phyloP scores from a whole-genome alignment of 768 basidiomycete species.

The Serendipita indica region DNA sequence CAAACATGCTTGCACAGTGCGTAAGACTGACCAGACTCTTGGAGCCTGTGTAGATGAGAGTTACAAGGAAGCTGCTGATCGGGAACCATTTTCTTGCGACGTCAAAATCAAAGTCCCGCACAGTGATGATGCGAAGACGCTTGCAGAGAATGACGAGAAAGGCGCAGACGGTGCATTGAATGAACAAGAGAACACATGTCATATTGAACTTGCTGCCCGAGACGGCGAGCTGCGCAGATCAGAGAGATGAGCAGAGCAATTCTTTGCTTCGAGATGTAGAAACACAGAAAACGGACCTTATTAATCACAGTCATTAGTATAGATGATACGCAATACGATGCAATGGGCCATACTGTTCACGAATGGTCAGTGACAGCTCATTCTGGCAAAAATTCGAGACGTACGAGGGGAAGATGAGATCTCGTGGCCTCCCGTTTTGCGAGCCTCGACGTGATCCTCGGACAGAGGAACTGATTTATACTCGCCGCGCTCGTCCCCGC shows the following conservation, averaged over 20 bases:
- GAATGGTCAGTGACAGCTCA: not conserved
- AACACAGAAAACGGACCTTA: constrained; percentile 42
- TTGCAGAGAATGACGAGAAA: constrained; percentile 61
- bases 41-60: constrained; percentile 94
- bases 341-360: constrained; percentile 53
- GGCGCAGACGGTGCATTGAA: constrained; percentile 82
- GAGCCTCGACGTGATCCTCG: not conserved
- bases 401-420: not conserved
- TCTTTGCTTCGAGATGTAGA: not conserved
- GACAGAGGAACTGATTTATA: not conserved
- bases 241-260: not conserved
- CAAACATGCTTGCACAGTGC: constrained; percentile 9
- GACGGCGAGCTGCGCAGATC: constrained; percentile 61
- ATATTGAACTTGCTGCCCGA: constrained; percentile 88
- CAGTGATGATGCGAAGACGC: constrained; percentile 60
- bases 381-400: not conserved
- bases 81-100: constrained; percentile 93
- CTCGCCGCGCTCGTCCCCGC: constrained; percentile 11
- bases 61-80: constrained; percentile 79
- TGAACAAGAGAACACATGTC: constrained; percentile 87
- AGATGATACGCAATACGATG: constrained; percentile 81
- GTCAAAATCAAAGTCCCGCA: constrained; percentile 64
- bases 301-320: constrained; percentile 96
- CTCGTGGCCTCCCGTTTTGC: not conserved
- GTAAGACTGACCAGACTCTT: constrained; percentile 71